Base-by-base conservation (phyloP, 2,329 filamentous ascomycete genomes). In the Exophiala alcalophila region DNA sequence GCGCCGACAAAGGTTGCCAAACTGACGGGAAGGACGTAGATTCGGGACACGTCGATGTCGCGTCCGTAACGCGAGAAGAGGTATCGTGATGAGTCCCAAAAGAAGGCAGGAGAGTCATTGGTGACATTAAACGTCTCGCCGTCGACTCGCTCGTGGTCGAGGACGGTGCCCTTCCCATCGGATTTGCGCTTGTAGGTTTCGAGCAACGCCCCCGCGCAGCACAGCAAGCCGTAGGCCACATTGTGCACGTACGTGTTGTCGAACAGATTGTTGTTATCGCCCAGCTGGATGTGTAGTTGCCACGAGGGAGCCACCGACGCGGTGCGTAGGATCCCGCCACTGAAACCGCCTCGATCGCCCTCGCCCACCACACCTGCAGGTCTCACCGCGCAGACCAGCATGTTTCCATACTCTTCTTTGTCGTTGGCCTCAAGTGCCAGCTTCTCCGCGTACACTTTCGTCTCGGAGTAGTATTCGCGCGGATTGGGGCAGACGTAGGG, bases 311-410 rank as follows among this genome's bases (percentile, higher is more conserved):
- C 65, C 28, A 78, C 74, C 46, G 74, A 72, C 61, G 84, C 84
- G 57, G 86, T 80, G 50, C 81, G 77, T 58, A 94, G 72, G 50
- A 96, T 77, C 55, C 83, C 80, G 51, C 82, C 78, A 23, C 91
- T 79, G 10, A 83, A 67, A 61, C 89, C 84, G 39, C 80, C 78
- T 10, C 44, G 39, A 68, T 98, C 92, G 57, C 86, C 86, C 61
- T 92, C 87, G 58, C 91, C 91, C 60, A 95, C 87, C 64, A 97
- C 94, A 54, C 87, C 87, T 9, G 88, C 84, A 5, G 90, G 87
- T 11, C 92, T 86, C 52, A 97, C 77, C 20, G 89, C 75, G 59
- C 78, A 78, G n/a, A 89, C 94, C 7, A 86, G 72, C 64, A 94
- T 80, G 29, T 70, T 69, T 37, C 72, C 69, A 41, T 59, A 74